Conservation (phyloP, 192 early-diverging fungal genomes). For the Haplosporangium gracile region DNA sequence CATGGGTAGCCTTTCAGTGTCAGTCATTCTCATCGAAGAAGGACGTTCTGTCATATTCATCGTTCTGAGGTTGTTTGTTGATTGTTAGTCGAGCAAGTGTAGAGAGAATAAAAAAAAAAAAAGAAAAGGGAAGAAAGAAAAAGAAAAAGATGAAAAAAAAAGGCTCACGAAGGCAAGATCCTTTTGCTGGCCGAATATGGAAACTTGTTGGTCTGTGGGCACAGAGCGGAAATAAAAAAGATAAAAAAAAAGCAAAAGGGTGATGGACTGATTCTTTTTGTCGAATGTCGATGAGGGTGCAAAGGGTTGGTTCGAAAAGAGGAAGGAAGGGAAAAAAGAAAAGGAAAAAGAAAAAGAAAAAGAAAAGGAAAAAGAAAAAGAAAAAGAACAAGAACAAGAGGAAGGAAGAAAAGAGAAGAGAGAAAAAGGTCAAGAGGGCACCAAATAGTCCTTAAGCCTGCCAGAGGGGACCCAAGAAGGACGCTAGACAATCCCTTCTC, state of each 20-base stretch:
- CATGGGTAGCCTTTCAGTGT: background rate
- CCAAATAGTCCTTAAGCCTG: background rate
- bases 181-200: background rate
- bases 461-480: background rate
- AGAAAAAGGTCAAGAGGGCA: background rate
- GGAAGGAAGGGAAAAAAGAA: background rate
- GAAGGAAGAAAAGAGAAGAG: background rate
- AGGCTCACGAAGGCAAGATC: no score
- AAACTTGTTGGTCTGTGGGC: conserved; percentile 6
- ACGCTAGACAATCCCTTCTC: background rate
- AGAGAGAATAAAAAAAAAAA: background rate
- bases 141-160: background rate
- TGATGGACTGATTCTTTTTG: no score
- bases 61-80: background rate
- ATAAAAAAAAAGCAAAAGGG: background rate
- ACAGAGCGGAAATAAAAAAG: background rate
- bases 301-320: background rate
- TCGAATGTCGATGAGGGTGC: background rate
- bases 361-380: background rate
- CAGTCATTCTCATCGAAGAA: conserved; percentile 17
- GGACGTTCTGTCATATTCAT: conserved; percentile 37
- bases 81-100: background rate
- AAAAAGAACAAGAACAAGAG: background rate
- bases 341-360: no score
- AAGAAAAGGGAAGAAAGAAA: background rate